Base-by-base conservation (phyloP, 768 basidiomycete genomes). In the Boletus subparvulus region DNA sequence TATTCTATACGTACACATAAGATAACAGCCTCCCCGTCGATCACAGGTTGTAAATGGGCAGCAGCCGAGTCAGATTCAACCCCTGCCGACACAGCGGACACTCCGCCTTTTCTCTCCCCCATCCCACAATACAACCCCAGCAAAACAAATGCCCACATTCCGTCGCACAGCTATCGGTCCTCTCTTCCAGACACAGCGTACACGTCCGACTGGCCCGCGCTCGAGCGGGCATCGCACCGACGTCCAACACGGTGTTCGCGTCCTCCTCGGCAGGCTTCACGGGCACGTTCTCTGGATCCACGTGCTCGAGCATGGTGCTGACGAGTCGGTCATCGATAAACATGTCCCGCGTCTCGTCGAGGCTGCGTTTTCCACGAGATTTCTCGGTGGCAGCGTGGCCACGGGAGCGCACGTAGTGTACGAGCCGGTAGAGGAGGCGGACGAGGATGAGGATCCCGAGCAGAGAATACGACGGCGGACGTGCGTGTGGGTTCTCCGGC, bases 131-230 rank as follows among this genome's bases (percentile, higher is more conserved):
- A 64, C 92, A 94, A 62, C 79, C 84, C 92, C 92, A 94, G 62
- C 92, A 93, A 68, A 94, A 94, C 45, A 94, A 66, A 70, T 94
- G 92, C 0, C 92, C 92, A 61, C 92, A 94, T 69, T 94, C 92
- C 0, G 92, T 94, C 30, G 87, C 83, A 66, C 86, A 87, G 61
- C 84, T 92, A 55, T 86, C 83, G 0, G 88, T 91, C 62, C 92
- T 80, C 69, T 92, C 90, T 63, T 94, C 92, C 49, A 94, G 73
- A 65, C 92, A 94, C 28, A 94, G 77, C 6, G 91, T 92, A 60
- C 92, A 94, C 58, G 79, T 86, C 66, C 92, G 77, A 10, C 82
- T 77, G 12, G 80, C 83, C 51, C 88, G 77, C 3, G 79, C 57
- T 10, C 71, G 75, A 3, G 75, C 62, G 6, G 86, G 80, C 33